Percentiles rank a stretch among this genome's conserved stretches.
Conservation (phyloP, 331 rosid species). For the Rhamnella rubrinervis region DNA sequence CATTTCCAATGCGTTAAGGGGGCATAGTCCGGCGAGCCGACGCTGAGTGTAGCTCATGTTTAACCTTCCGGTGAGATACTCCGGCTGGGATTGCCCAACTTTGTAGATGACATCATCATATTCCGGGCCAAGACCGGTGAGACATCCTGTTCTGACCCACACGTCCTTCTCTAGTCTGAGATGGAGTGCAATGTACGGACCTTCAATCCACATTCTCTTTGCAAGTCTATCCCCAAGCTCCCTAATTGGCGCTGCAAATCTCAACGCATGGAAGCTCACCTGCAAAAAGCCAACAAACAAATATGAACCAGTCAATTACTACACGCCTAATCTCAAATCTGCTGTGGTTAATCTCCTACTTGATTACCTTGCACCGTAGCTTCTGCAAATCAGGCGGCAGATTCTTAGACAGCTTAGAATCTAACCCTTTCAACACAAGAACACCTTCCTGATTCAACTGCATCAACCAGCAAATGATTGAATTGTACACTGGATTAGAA, state of each 20-base stretch:
- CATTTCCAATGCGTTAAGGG: conserved; percentile 49
- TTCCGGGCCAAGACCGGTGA: conserved; percentile 51
- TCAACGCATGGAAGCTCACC: conserved; percentile 63
- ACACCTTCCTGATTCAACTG: conserved; percentile 45
- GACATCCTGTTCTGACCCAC: conserved; percentile 61
- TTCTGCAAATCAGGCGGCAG: conserved; percentile 58
- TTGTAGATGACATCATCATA: conserved; percentile 35
- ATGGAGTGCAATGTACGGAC: conserved; percentile 54
- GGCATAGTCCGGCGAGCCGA: conserved; percentile 50
- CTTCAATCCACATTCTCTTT: conserved; percentile 61
- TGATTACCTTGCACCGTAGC: conserved; percentile 51
- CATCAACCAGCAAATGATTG: neutral
- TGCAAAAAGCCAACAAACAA: conserved; percentile 9
- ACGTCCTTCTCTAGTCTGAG: conserved; percentile 62
- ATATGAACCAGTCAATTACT: neutral
- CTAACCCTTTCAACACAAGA: conserved; percentile 52
- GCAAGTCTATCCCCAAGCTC: conserved; percentile 46
- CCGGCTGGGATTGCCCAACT: conserved; percentile 38
- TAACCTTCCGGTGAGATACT: conserved; percentile 41
- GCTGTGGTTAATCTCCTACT: neutral
- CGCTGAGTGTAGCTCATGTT: conserved; percentile 42
- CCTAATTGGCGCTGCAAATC: conserved; percentile 45
- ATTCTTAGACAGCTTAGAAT: conserved; percentile 64
- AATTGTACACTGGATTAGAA: neutral
- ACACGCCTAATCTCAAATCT: neutral